Evolutionary conservation across 163 green algal species (phyloP), one percentile per base, ranked within the genome.

Genomic region (Picocystis sp.): DNA sequence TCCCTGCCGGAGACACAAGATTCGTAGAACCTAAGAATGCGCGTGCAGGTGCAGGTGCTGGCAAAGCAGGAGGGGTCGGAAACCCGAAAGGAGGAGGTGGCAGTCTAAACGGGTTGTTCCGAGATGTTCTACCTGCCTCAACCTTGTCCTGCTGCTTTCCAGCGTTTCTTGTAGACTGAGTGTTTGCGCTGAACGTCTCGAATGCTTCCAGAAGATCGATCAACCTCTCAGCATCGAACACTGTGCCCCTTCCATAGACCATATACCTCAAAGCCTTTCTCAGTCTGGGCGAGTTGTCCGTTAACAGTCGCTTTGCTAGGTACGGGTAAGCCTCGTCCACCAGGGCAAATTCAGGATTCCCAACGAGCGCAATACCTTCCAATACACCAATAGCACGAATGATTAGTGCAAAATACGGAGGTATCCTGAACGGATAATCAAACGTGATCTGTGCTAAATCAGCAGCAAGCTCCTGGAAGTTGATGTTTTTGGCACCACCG

Each of bases 311-410:
- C 71, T 90, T 76, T 8, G 81, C 69, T 52, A 98, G 82, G 79
- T 93, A 98, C n/a, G 89, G 89, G 70, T 93, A 96, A 11, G 87
- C 86, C 62, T 94, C 87, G 46, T 98, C 87, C 25, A 98, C 83
- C 44, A 98, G 77, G 9, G 89, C 89, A 73, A 98, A 98, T 38
- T 93, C 79, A 12, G 81, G 72, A 74, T 95, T 75, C 58, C 81
- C 85, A 11, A 94, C 80, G 15, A 98, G 77, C 11, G 89, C 89
- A 35, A 98, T 96, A 50, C 87, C 87, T 71, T 76, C 67, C 22
- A 75, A 53, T 42, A 92, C 82, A 35, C 74, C 77, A 53, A 98
- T 96, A 11, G 89, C 89, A 15, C 89, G 68, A 67, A 97, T 97
- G 72, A 94, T 95, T 24, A 95, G 75, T 11, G 88, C 88, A 78